Conservation (phyloP, 805 yeast species). For the Monosporozyma yasuniensis region DNA sequence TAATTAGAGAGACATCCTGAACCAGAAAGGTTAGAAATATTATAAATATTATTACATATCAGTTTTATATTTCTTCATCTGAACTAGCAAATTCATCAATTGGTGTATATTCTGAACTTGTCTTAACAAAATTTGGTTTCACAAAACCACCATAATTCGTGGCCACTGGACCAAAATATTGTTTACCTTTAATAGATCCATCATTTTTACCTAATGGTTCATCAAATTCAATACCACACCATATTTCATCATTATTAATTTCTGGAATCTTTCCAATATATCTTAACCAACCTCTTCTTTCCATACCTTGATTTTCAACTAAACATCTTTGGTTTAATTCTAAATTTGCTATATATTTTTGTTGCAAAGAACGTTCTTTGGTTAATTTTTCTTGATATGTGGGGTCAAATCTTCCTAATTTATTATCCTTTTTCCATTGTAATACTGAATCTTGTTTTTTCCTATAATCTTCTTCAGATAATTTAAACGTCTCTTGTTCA, state of each 20-base stretch:
- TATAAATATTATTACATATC: no score
- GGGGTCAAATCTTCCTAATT: slow-evolving; percentile 68
- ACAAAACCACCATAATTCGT: slow-evolving; percentile 69
- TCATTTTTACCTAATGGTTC: slow-evolving; percentile 83
- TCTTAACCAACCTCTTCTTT: slow-evolving; percentile 59
- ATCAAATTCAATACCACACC: slow-evolving; percentile 84
- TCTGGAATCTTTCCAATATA: slow-evolving; percentile 62
- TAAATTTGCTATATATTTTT: slow-evolving; percentile 30
- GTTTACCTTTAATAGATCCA: slow-evolving; percentile 56
- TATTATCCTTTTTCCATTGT: slow-evolving; percentile 63
- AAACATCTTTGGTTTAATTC: slow-evolving; percentile 48
- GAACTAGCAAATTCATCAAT: slow-evolving; percentile 34
- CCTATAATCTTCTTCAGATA: slow-evolving; percentile 36
- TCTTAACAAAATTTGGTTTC: slow-evolving; percentile 56
- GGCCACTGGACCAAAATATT: slow-evolving; percentile 48
- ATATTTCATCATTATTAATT: slow-evolving; percentile 39
- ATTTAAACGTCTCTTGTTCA: slow-evolving; percentile 6
- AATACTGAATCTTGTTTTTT: slow-evolving; percentile 53
- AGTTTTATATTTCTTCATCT: slow-evolving; percentile 38
- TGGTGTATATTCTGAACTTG: slow-evolving; percentile 45
- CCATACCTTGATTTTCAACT: slow-evolving; percentile 18
- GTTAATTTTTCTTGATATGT: slow-evolving; percentile 29
- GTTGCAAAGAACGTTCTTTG: slow-evolving; percentile 19
- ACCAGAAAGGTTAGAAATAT: no score
- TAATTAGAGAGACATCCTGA: no score